phyloP scores from a whole-genome alignment of 768 basidiomycete species.

The Tylopilus balloui region DNA sequence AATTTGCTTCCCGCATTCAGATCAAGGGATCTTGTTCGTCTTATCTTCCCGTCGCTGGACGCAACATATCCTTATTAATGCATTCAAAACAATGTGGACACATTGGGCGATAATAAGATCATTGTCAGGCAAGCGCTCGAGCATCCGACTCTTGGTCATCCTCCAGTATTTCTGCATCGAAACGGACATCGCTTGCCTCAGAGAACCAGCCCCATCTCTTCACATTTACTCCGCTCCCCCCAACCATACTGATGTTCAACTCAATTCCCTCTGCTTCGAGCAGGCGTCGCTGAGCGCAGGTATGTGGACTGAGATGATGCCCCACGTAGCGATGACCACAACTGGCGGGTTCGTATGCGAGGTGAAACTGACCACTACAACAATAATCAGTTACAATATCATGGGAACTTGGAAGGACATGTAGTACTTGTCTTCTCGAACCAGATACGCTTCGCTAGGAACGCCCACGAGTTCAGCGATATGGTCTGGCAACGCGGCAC shows the following conservation, averaged over 20 bases:
- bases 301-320: constrained; percentile 56
- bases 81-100: no score
- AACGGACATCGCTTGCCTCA: constrained; percentile 1
- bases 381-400: background rate
- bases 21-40: no score
- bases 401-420: background rate
- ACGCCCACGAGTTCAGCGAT: constrained; percentile 72
- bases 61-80: no score
- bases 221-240: constrained; percentile 53
- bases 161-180: background rate
- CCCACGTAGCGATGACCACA: constrained; percentile 64
- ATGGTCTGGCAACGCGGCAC: constrained; percentile 37
- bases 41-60: no score
- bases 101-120: no score
- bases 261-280: constrained; percentile 75
- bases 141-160: constrained; percentile 12
- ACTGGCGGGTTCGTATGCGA: constrained; percentile 56
- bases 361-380: constrained; percentile 67
- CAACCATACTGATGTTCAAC: constrained; percentile 47
- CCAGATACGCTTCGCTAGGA: constrained; percentile 68
- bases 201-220: constrained; percentile 61
- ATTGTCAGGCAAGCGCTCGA: background rate
- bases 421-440: constrained; percentile 60
- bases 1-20: no score
- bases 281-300: constrained; percentile 52